Conservation (phyloP, 78 protist genomes). For the Speleostelium caveatum region DNA sequence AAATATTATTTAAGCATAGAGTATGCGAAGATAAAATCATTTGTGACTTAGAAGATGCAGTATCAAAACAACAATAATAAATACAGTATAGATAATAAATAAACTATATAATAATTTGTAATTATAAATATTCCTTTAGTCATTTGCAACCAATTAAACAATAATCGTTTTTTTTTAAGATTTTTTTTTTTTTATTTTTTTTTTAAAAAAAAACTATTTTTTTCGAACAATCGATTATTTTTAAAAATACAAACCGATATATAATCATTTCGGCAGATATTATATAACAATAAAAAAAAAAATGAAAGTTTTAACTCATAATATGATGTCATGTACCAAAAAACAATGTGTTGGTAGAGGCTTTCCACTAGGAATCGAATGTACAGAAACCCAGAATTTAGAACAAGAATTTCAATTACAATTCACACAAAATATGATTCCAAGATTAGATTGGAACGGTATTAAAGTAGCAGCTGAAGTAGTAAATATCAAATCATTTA, state of each 20-base stretch:
- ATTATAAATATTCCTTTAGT: neutral
- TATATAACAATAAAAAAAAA: neutral
- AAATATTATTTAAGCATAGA: conserved; percentile 58
- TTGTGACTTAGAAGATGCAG: conserved; percentile 57
- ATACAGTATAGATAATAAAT: too few species aligned
- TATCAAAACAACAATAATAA: too few species aligned
- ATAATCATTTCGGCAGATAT: neutral
- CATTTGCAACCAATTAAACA: neutral
- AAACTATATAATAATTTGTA: too few species aligned
- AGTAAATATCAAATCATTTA: neutral
- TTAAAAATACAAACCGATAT: neutral
- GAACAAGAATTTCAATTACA: conserved; percentile 53
- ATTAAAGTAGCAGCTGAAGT: conserved; percentile 8
- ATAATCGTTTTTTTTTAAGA: neutral
- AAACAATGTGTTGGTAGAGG: conserved; percentile 76
- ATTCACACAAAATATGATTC: conserved; percentile 58
- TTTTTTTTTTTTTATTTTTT: neutral
- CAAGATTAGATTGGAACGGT: conserved; percentile 77
- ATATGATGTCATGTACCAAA: conserved; percentile 78
- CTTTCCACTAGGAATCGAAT: conserved; percentile 39
- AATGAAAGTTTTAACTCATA: conserved; percentile 70
- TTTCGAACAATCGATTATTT: too few species aligned
- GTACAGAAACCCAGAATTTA: conserved; percentile 9
- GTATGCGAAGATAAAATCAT: conserved; percentile 44
- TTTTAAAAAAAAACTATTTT: too few species aligned